Evolutionary conservation across 2,329 filamentous ascomycete genomes (phyloP).

Genomic region (Periconia macrospinosa): DNA sequence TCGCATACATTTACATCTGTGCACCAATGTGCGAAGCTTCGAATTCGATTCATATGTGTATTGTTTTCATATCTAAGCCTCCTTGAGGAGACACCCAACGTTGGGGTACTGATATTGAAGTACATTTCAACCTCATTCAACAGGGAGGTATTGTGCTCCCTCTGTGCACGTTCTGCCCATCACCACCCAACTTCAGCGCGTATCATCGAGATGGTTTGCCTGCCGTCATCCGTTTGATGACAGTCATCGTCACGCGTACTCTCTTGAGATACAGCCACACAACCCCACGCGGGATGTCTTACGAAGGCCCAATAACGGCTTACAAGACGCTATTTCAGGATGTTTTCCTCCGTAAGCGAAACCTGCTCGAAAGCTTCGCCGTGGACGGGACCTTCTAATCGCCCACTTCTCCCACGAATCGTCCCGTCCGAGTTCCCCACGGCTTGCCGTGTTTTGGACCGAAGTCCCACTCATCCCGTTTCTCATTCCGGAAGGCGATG

Average conservation of each 20-base stretch:
- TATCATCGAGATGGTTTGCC: neutral
- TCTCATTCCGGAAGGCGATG: slow-evolving; percentile 3
- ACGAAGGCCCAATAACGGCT: neutral
- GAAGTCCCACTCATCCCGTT: neutral
- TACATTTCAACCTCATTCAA: no score
- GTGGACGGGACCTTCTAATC: neutral
- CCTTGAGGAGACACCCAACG: no score
- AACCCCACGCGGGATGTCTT: neutral
- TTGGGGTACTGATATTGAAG: no score
- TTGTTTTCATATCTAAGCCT: no score
- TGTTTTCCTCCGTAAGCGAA: neutral
- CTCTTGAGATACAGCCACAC: neutral
- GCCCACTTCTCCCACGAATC: neutral
- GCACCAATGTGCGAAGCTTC: no score
- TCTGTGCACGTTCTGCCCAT: no score
- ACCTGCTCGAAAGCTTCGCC: neutral
- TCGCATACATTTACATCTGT: no score
- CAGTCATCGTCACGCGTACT: slow-evolving; percentile 17
- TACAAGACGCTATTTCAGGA: neutral
- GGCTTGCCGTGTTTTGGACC: neutral
- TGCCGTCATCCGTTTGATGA: slow-evolving; percentile 4
- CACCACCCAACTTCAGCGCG: neutral
- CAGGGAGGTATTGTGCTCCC: no score
- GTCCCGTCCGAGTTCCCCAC: neutral
- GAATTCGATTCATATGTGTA: no score